Evolutionary conservation across 2,329 filamentous ascomycete genomes (phyloP), one percentile per base, ranked within the genome.

Genomic region (Coniochaeta sp.): DNA sequence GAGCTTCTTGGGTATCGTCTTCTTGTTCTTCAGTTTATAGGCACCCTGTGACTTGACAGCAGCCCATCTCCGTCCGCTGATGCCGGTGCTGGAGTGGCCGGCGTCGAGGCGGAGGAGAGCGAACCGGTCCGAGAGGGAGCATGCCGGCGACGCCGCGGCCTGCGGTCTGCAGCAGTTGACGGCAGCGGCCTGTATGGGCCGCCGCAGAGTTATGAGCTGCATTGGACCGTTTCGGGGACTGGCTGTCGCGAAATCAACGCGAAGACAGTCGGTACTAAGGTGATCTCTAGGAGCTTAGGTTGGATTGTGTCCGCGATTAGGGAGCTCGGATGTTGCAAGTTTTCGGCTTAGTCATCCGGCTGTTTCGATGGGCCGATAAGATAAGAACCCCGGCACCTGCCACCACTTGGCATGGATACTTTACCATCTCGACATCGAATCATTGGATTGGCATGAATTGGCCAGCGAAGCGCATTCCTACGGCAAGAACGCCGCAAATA

Each of bases 1-100:
- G 66, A 99, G 79, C 73, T 96, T 91, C 79, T 96, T 96, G 32
- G 82, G 79, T 62, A 85, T 80, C 26, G 82, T 84, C 71, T 79
- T 81, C 73, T 84, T 82, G 68, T 79, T 78, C 67, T 78, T 79
- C 66, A 85, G 71, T 69, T 89, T 96, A 75, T 88, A 87, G 57
- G 83, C 82, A 73, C 85, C 85, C 75, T 88, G 86, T 52, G 84
- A 79, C 71, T 87, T 87, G 71, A 85, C 82, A 26, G 81, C 77
- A 64, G 83, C 83, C 67, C 81, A 76, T 70, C 83, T 77, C 64
- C 78, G 75, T 65, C 82, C 81, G 64, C 79, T 74, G 10, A 80
- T 77, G 58, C 74, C 70, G 57, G 72, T 77, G 62, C 71, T 68
- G 40, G 72, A 68, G 64, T 69, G 67, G 62, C 71, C 69, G 40